Evolutionary conservation across 441 rosid genomes (phyloP).

Genomic region (Gossypium trilobum): DNA sequence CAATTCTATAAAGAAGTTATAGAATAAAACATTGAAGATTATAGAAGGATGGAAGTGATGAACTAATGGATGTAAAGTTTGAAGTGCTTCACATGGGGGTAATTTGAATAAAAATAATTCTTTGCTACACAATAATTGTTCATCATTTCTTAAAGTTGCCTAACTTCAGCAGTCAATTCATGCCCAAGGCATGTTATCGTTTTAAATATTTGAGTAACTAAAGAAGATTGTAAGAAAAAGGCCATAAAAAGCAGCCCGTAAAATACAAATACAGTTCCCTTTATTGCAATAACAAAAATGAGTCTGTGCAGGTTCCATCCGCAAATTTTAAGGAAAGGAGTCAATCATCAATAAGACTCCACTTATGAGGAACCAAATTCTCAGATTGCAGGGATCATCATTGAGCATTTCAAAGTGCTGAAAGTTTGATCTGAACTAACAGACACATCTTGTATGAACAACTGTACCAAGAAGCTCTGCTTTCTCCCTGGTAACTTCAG

Average conservation of each 20-base stretch:
- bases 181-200: conserved; percentile 3
- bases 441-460: conserved; percentile 45
- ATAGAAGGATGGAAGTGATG: conserved; percentile 2
- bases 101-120: conserved; percentile 8
- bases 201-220: conserved; percentile 18
- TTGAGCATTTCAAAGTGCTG: conserved; percentile 76
- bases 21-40: not conserved
- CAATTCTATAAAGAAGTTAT: not conserved
- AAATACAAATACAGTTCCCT: conserved; percentile 47
- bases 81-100: conserved; percentile 6
- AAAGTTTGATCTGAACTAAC: conserved; percentile 50
- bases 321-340: conserved; percentile 59
- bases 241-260: conserved; percentile 37
- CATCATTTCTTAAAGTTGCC: not conserved
- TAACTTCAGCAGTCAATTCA: not conserved
- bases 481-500: conserved; percentile 80
- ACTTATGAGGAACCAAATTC: conserved; percentile 61
- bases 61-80: not conserved
- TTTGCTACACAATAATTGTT: conserved; percentile 5
- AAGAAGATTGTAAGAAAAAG: conserved; percentile 34
- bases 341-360: conserved; percentile 61
- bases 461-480: conserved; percentile 65
- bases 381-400: conserved; percentile 79
- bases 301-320: conserved; percentile 86
- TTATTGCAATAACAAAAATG: conserved; percentile 75